Conservation (phyloP, 2,329 filamentous ascomycete species). For the Teratosphaeria viscida region DNA sequence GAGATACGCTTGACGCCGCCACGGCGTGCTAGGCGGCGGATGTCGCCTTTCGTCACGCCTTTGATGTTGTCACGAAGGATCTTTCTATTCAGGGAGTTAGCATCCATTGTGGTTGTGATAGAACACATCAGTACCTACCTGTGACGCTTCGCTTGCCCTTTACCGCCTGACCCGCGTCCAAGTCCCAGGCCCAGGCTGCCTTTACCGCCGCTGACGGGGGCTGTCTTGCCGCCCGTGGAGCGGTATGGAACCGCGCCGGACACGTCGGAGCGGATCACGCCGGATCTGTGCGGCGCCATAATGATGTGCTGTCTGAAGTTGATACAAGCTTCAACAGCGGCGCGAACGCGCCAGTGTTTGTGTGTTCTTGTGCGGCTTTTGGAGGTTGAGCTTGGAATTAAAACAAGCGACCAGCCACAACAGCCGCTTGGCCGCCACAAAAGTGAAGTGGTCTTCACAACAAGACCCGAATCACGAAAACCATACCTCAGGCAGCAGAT, state of each 20-base stretch:
- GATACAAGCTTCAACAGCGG: neutral
- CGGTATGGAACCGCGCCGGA: neutral
- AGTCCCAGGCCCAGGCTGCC: constrained; percentile 10
- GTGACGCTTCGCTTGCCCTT: constrained; percentile 11
- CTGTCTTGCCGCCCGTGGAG: constrained; percentile 1
- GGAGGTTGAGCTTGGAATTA: neutral
- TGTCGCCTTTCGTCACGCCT: constrained; percentile 71
- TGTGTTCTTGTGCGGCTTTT: neutral
- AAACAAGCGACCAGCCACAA: neutral
- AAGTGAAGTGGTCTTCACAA: neutral
- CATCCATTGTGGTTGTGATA: neutral
- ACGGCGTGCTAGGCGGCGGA: constrained; percentile 61
- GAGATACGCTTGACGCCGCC: constrained; percentile 70
- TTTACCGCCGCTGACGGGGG: neutral
- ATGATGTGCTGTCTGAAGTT: neutral
- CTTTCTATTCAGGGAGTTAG: constrained; percentile 56
- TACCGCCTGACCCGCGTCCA: constrained; percentile 8
- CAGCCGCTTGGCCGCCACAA: neutral
- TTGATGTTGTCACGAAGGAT: constrained; percentile 98
- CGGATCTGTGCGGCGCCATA: neutral
- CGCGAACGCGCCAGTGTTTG: neutral
- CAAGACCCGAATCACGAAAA: neutral
- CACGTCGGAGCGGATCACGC: constrained; percentile 3
- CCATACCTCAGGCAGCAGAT: neutral
- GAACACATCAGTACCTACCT: constrained; percentile 6